Evolutionary conservation across 179 eudicot genomes (phyloP), one percentile per base, ranked within the genome.

Genomic region (Patellifolia procumbens): DNA sequence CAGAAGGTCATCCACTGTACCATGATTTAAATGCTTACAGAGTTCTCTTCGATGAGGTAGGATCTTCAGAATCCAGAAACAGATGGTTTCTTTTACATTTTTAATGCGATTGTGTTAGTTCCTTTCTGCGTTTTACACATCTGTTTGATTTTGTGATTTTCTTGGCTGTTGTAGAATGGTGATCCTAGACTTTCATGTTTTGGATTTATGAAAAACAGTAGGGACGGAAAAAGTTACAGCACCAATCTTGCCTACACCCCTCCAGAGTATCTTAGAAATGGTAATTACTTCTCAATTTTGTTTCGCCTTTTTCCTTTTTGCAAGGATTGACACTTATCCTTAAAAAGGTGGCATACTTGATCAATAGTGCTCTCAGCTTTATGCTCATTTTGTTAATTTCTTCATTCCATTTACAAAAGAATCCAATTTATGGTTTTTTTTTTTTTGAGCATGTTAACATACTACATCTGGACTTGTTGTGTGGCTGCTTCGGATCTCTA

Each of bases 151-250:
- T 75, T 71, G 68, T 78, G 79, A 56, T 78, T 64, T 58, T 75
- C 52, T 65, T 74, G 81, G 74, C 65, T 80, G 78, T 78, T 69
- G 80, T 82, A 92, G 97, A 91, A 87, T 83, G 96, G 97, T 53
- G 97, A 89, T 87, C 96, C 97, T 70, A 89, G 97, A 72, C 91
- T 92, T 73, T 92, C 97, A 68, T 92, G 97, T 86, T 92, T 92
- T 81, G 97, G 96, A 73, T 80, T 92, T 74, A 91, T 92, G 91
- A 91, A 92, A 86, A 92, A 91, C 78, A 91, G 96, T 79, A 89
- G 92, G 82, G 97, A 92, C 76, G 97, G 95, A 43, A 91, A 89
- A 85, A 89, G 97, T 81, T 92, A 92, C 77, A 92, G 97, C 91
- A 92, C 97, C 61, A 90, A 92, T 84, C 97, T 92, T 80, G 97